Percentiles rank a stretch among this genome's conserved stretches.
These are phyloP conservation scores for Neofusicoccum kwambonambiense DNA, from an alignment of 2,329 filamentous ascomycete genomes.

Conservation along the genomic window DNA sequence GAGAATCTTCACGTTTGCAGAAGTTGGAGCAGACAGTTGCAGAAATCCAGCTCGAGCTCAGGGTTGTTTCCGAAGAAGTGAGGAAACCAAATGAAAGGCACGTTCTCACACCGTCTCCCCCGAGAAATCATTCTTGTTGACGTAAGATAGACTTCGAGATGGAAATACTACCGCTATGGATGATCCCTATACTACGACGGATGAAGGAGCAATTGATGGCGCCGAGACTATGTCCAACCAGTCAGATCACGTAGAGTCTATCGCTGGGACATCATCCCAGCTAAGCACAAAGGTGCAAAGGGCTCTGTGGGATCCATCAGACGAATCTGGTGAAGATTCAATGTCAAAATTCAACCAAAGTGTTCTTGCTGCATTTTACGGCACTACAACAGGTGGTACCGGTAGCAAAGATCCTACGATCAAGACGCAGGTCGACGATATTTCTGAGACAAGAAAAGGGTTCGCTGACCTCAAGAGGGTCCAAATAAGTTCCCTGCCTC, in stretches of 20 bases:
- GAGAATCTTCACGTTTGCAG: neutral
- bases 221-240: too few relatives aligned
- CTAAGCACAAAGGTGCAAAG: neutral
- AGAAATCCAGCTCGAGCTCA: neutral
- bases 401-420: neutral
- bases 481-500: neutral
- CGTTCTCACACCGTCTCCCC: neutral
- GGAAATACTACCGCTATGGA: too few relatives aligned
- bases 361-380: neutral
- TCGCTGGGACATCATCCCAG: neutral
- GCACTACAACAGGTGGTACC: neutral
- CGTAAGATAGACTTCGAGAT: too few relatives aligned
- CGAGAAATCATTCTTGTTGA: too few relatives aligned
- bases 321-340: neutral
- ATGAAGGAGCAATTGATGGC: too few relatives aligned
- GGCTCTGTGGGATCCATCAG: neutral
- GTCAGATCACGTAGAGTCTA: fast-evolving
- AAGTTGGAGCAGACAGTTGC: neutral
- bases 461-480: neutral
- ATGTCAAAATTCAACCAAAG: neutral
- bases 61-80: neutral
- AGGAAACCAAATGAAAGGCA: neutral
- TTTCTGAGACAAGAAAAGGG: neutral
- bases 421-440: neutral
- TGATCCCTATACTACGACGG: too few relatives aligned